Conservation (phyloP, 352 stramenopile genomes). For the Blastocystis sp. region DNA sequence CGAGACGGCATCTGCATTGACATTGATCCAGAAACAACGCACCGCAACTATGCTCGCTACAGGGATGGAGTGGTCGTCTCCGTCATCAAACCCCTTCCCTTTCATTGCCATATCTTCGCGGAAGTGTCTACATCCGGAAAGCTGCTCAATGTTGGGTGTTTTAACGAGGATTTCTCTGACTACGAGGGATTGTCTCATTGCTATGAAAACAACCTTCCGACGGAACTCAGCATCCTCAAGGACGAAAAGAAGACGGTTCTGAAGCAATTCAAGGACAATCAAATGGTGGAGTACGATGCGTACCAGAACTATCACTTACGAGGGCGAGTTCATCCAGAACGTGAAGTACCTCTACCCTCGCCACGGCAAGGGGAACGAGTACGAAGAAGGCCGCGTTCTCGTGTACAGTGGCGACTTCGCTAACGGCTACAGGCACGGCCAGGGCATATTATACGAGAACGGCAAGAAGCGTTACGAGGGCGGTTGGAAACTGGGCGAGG, state of each 20-base stretch:
- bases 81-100: neutral
- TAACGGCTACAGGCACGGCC: neutral
- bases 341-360: neutral
- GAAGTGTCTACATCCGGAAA: neutral
- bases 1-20: neutral
- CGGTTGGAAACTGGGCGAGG: neutral
- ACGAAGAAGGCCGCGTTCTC: neutral
- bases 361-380: neutral
- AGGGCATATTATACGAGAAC: neutral
- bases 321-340: neutral
- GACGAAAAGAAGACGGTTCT: neutral
- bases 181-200: neutral
- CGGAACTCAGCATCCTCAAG: neutral
- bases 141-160: neutral
- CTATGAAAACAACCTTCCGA: neutral
- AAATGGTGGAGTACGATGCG: neutral
- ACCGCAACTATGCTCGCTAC: neutral
- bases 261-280: neutral
- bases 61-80: neutral
- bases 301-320: neutral
- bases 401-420: neutral
- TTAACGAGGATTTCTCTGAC: neutral
- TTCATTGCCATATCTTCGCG: neutral
- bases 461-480: neutral
- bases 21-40: neutral